Base-by-base conservation (phyloP, 2,329 filamentous ascomycete species). In the Dactylonectria estremocensis region DNA sequence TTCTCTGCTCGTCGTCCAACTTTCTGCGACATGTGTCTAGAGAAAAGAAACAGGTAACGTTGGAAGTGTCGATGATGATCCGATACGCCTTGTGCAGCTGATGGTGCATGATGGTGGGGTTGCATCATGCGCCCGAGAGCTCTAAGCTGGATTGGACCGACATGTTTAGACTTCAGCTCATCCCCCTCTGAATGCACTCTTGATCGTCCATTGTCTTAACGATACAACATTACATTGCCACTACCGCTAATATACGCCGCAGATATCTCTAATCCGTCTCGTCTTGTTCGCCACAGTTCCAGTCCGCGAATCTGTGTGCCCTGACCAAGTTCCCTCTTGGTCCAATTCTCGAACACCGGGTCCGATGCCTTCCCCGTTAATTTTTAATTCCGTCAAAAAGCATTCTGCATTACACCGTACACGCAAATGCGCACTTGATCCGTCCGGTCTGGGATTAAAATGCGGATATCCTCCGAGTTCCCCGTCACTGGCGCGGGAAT, bases 191-290 rank as follows among this genome's bases (percentile, higher is more conserved):
- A 37, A 50, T 48, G 22, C 28, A 4, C 24, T 28, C 24, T 28
- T 28, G 24, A 28, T 5, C 24, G 24, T 28, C 24, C 4, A 28
- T 28, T 28, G 24, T 28, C 24, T 52, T 35, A 28, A 54, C 28
- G 43, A 54, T 54, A 66, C 43, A 68, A 66, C 61, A 73, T 75
- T 71, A 74, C 64, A 72, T 73, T 73, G 70, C 61, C 62, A 65
- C 58, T 75, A 70, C 64, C 67, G 54, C 67, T 74, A 74, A 66
- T 74, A 69, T 74, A 72, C 67, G 75, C 70, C 57, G 54, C 22
- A 43, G 54, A 50, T 59, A 46, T 62, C 16, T 66, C 61, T 58
- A 54, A 35, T 65, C 49, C 54, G 20, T 48, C 64, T 61, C 50
- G 22, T 48, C 18, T 61, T 33, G 57, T 57, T 56, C 50, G 33